A percentile compares a stretch with the other conserved stretches of the same genome.
These are phyloP conservation scores for Alternaria rosae DNA, from an alignment of 2,329 filamentous ascomycete genomes.

Conservation along the genomic window DNA sequence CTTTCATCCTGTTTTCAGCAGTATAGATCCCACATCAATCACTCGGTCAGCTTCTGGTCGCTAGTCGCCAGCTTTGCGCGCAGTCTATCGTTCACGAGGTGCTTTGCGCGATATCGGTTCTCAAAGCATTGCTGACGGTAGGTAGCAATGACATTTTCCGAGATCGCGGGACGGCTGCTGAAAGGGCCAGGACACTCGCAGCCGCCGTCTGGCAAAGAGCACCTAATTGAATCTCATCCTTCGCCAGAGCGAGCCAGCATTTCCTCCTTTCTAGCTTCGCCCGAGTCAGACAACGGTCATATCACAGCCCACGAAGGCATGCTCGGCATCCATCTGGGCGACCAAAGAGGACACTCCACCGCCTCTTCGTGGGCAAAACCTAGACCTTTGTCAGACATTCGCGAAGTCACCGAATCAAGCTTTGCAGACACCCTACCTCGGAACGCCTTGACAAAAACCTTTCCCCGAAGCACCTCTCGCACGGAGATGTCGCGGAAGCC, in stretches of 20 bases:
- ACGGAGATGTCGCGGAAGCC: constrained; percentile 41
- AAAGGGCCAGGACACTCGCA: constrained; percentile 45
- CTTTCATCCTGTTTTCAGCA: constrained; percentile 47
- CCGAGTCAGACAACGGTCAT: constrained; percentile 20
- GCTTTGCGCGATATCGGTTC: constrained; percentile 7
- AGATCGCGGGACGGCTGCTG: constrained; percentile 44
- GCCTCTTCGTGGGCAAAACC: constrained; percentile 45
- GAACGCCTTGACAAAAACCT: constrained; percentile 32
- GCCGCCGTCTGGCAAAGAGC: constrained; percentile 29
- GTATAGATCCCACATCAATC: constrained; percentile 45
- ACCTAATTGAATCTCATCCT: constrained; percentile 19
- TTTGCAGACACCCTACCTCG: constrained; percentile 49
- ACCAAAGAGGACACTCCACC: constrained; percentile 33
- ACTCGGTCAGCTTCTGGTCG: constrained; percentile 41
- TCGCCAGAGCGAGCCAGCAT: constrained; percentile 26
- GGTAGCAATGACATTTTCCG: constrained; percentile 39
- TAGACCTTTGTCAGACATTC: constrained; percentile 59
- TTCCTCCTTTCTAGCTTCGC: constrained; percentile 17
- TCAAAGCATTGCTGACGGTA: constrained; percentile 29
- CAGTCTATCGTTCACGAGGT: constrained; percentile 33
- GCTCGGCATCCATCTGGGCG: constrained; percentile 33
- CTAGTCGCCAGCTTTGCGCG: constrained; percentile 32
- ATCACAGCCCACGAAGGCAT: constrained; percentile 31
- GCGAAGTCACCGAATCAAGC: constrained; percentile 59
- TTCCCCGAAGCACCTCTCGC: constrained; percentile 36